phyloP scores from a whole-genome alignment of 106 monocot species.

The Allium sativum region DNA sequence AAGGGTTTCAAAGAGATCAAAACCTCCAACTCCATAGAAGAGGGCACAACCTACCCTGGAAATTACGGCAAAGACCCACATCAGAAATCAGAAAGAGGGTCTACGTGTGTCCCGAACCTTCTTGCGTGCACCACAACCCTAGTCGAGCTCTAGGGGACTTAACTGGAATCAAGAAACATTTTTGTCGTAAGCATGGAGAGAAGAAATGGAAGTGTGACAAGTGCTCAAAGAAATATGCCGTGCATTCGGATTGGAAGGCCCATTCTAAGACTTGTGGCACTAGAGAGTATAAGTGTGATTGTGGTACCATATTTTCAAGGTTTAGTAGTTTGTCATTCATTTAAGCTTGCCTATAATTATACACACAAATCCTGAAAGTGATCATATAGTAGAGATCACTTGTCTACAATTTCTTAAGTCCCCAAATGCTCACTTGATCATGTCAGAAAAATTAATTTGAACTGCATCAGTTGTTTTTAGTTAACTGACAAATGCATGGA shows the following conservation, averaged over 20 bases:
- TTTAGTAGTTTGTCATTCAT: neutral
- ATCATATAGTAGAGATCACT: no score
- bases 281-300: constrained; percentile 64
- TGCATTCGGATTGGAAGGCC: constrained; percentile 78
- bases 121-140: constrained; percentile 57
- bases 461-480: no score
- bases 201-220: constrained; percentile 90
- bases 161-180: constrained; percentile 87
- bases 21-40: constrained; percentile 31
- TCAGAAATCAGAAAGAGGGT: constrained; percentile 1
- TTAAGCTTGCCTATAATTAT: neutral
- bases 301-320: constrained; percentile 81
- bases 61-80: neutral
- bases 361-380: neutral
- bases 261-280: constrained; percentile 71
- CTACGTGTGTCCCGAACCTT: constrained; percentile 33
- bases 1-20: constrained; percentile 63
- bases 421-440: no score
- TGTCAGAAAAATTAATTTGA: no score
- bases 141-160: constrained; percentile 60
- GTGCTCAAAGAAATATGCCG: constrained; percentile 76
- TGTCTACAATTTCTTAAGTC: no score
- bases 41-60: constrained; percentile 14
- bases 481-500: no score
- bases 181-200: constrained; percentile 75